phyloP scores from a whole-genome alignment of 2,329 filamentous ascomycete species.

The Nothophaeocryptopus gaeumannii region DNA sequence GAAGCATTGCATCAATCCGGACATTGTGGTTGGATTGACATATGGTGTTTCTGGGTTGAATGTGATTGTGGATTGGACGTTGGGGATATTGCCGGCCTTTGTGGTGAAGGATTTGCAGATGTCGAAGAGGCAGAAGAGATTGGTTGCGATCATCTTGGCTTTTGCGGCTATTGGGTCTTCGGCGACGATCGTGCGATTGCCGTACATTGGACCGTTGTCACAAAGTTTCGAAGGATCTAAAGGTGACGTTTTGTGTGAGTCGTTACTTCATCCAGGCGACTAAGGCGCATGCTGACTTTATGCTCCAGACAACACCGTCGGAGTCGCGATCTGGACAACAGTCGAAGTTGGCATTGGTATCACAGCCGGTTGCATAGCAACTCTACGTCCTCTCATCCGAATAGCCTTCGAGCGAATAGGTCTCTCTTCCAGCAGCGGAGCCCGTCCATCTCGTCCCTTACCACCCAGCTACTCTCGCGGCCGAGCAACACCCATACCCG shows the following conservation, averaged over 20 bases:
- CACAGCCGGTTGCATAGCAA: conserved; percentile 48
- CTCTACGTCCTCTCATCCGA: conserved; percentile 49
- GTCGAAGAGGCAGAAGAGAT: conserved; percentile 37
- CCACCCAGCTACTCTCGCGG: conserved; percentile 6
- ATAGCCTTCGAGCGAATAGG: conserved; percentile 18
- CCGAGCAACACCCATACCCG: conserved; percentile 13
- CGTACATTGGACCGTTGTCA: conserved; percentile 40
- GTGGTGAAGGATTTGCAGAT: conserved; percentile 44
- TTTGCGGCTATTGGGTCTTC: conserved; percentile 52
- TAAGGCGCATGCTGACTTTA: neutral
- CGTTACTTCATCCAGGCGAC: neutral
- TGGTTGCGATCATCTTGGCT: conserved; percentile 39
- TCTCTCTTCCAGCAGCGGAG: conserved; percentile 13
- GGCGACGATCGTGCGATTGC: conserved; percentile 48
- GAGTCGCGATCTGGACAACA: conserved; percentile 37
- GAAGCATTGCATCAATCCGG: conserved; percentile 42
- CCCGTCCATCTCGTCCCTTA: conserved; percentile 2
- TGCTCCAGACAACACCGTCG: conserved; percentile 40
- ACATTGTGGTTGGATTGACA: conserved; percentile 47
- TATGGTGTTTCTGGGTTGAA: conserved; percentile 37
- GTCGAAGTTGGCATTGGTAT: conserved; percentile 36
- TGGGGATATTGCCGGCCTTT: conserved; percentile 42
- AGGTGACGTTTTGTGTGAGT: conserved; percentile 44
- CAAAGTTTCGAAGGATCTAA: conserved; percentile 32
- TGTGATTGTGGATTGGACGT: conserved; percentile 42